A percentile compares a stretch with the other conserved stretches of the same genome.
Conservation (phyloP, 1,284 basidiomycete genomes). For the Cerioporus squamosus region DNA sequence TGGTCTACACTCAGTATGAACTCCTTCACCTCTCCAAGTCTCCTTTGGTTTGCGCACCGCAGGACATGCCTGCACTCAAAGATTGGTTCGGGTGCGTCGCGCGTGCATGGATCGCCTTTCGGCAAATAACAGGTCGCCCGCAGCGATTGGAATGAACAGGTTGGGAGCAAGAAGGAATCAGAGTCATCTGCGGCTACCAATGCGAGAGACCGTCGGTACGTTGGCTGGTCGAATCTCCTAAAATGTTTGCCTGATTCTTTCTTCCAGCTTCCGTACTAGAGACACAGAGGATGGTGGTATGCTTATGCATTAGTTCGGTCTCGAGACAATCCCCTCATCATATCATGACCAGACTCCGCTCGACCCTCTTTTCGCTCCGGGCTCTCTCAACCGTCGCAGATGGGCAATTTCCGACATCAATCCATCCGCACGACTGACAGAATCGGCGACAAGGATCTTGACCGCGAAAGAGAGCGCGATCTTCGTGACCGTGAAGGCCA, state of each 20-base stretch:
- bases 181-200: conserved; percentile 55
- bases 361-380: conserved; percentile 73
- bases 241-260: conserved; percentile 3
- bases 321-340: background rate
- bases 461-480: conserved; percentile 71
- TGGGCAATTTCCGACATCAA: conserved; percentile 89
- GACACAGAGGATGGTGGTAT: conserved; percentile 75
- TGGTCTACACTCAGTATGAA: conserved; percentile 69
- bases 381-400: conserved; percentile 80
- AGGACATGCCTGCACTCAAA: conserved; percentile 79
- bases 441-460: conserved; percentile 60
- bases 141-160: conserved; percentile 62
- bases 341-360: conserved; percentile 50
- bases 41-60: conserved; percentile 74
- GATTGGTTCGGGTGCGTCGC: conserved; percentile 84
- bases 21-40: conserved; percentile 73
- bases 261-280: conserved; percentile 61
- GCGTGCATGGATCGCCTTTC: conserved; percentile 14
- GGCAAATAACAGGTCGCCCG: conserved; percentile 21
- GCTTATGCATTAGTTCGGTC: conserved; percentile 14
- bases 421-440: conserved; percentile 72
- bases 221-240: conserved; percentile 20
- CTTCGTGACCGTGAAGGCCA: conserved; percentile 74
- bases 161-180: conserved; percentile 65
- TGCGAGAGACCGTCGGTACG: conserved; percentile 65